phyloP scores from a whole-genome alignment of 345 rosid genomes.

The Durio zibethinus region DNA sequence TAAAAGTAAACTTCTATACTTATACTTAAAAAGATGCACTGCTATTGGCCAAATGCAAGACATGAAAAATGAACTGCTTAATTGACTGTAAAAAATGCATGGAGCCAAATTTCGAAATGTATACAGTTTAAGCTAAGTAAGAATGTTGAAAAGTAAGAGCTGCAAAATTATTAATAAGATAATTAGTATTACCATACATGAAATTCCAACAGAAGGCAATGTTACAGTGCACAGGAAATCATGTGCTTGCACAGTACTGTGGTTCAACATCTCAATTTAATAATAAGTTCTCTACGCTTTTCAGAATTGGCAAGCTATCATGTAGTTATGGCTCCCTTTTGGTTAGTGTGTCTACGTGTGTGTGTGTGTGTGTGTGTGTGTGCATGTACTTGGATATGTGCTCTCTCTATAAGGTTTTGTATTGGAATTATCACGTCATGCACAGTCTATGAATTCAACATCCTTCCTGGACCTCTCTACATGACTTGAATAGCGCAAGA shows the following conservation, averaged over 20 bases:
- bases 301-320: not conserved
- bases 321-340: not conserved
- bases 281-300: not conserved
- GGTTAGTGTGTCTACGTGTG: not conserved
- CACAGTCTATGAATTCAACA: not conserved
- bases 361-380: too few species aligned
- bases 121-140: not conserved
- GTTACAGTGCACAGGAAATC: not conserved
- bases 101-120: not conserved
- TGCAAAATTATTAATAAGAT: not conserved
- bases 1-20: not conserved
- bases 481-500: not conserved
- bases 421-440: not conserved
- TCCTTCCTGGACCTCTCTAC: not conserved
- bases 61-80: not conserved
- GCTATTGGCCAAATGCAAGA: not conserved
- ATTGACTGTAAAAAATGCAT: not conserved
- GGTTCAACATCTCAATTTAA: not conserved
- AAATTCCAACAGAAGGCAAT: not conserved
- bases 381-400: too few species aligned
- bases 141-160: not conserved
- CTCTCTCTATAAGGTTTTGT: not conserved
- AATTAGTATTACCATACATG: not conserved
- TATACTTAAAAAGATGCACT: not conserved
- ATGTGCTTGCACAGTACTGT: not conserved